phyloP scores from a whole-genome alignment of 2,329 filamentous ascomycete species.

The Sporothrix variecibatus region DNA sequence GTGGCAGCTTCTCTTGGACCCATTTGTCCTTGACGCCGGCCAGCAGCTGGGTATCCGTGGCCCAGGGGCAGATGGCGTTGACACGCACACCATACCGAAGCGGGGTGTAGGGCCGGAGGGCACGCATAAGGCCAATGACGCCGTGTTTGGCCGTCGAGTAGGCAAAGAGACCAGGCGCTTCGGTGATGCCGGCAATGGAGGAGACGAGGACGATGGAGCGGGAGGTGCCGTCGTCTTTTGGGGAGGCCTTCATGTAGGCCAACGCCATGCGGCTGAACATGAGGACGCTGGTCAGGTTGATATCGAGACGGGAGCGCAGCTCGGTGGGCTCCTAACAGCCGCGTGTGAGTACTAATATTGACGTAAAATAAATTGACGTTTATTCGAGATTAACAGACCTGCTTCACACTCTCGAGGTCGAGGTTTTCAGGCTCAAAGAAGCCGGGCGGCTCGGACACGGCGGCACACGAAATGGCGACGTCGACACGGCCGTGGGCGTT shows the following conservation, averaged over 20 bases:
- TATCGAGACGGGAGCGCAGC: slow-evolving; percentile 44
- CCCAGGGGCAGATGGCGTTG: slow-evolving; percentile 51
- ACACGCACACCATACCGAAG: slow-evolving; percentile 41
- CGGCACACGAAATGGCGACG: slow-evolving; percentile 52
- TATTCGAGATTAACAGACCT: too few species aligned
- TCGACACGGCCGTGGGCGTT: slow-evolving; percentile 49
- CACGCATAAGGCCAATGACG: slow-evolving; percentile 51
- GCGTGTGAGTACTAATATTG: too few species aligned
- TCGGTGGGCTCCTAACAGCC: slow-evolving; percentile 37
- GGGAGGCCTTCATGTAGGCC: slow-evolving; percentile 48
- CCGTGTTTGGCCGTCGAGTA: slow-evolving; percentile 53
- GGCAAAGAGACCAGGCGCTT: slow-evolving; percentile 49
- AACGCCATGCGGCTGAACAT: slow-evolving; percentile 52
- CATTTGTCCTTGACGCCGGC: slow-evolving; percentile 43
- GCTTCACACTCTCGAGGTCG: slow-evolving; percentile 44
- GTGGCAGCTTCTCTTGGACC: slow-evolving; percentile 42
- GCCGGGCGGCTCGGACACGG: slow-evolving; percentile 44
- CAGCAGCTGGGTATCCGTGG: slow-evolving; percentile 49
- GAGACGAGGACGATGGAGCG: slow-evolving; percentile 38
- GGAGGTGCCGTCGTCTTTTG: neutral
- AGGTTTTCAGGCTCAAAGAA: slow-evolving; percentile 48
- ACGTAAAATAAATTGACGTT: too few species aligned
- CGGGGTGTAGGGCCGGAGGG: slow-evolving; percentile 41
- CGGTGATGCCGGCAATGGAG: slow-evolving; percentile 52
- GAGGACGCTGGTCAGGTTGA: slow-evolving; percentile 51